phyloP scores from a whole-genome alignment of 1,284 basidiomycete genomes.

The Irpex sp. region DNA sequence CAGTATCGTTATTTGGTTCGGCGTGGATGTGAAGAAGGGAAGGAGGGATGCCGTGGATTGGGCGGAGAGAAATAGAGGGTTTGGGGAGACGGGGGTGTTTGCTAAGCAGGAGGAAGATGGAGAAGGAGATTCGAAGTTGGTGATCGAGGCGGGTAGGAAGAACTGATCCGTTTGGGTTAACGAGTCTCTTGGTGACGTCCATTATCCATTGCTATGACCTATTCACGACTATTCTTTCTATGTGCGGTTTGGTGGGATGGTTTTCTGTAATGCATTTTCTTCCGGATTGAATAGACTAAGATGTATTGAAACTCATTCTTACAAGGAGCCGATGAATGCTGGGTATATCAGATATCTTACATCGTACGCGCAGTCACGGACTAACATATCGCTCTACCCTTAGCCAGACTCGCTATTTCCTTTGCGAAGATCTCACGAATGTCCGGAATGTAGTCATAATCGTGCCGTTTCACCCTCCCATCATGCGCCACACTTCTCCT shows the following conservation, averaged over 20 bases:
- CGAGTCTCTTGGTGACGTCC: too few relatives aligned
- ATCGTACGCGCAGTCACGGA: neutral
- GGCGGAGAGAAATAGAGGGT: conserved; percentile 40
- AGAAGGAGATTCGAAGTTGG: conserved; percentile 12
- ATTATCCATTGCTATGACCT: too few relatives aligned
- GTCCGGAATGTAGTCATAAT: neutral
- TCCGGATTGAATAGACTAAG: too few relatives aligned
- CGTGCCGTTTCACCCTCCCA: neutral
- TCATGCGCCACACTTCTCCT: neutral
- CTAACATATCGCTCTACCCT: neutral
- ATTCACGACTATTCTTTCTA: too few relatives aligned
- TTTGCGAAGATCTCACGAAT: neutral
- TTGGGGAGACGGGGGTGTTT: conserved; percentile 23
- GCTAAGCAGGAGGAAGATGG: conserved; percentile 19
- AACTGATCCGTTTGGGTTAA: neutral
- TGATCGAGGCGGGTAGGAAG: neutral
- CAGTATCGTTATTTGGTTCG: conserved; percentile 69
- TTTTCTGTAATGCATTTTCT: too few relatives aligned
- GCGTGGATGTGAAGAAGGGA: conserved; percentile 68
- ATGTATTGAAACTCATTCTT: too few relatives aligned
- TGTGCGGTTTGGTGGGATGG: too few relatives aligned
- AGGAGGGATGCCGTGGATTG: conserved; percentile 61
- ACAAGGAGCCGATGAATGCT: too few relatives aligned
- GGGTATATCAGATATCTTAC: too few relatives aligned
- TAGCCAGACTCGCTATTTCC: neutral